phyloP scores from a whole-genome alignment of 441 rosid species.

The Populus trichocarpa region DNA sequence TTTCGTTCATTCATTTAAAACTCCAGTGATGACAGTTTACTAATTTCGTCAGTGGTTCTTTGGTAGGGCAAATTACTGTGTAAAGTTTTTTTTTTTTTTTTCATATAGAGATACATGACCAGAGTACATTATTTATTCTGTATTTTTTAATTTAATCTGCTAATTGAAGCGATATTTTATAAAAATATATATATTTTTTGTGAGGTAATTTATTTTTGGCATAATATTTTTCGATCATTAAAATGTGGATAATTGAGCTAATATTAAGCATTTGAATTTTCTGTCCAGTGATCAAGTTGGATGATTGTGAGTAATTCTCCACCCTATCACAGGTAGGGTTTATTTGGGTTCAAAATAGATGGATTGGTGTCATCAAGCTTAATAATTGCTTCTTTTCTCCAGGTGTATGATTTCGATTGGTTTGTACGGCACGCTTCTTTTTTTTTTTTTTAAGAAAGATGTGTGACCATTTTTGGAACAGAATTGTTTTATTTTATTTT shows the following conservation, averaged over 20 bases:
- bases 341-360: not conserved
- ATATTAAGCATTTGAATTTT: not conserved
- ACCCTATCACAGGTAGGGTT: not conserved
- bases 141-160: too few species aligned
- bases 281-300: not conserved
- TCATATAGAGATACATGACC: not conserved
- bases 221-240: too few species aligned
- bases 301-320: not conserved
- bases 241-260: not conserved
- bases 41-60: not conserved
- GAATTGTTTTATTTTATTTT: not conserved
- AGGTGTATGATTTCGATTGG: not conserved
- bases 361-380: not conserved
- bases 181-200: too few species aligned
- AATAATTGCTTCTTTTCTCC: not conserved
- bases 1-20: not conserved
- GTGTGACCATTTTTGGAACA: not conserved
- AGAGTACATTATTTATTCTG: not conserved
- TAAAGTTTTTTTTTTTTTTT: not conserved
- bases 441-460: too few species aligned
- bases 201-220: too few species aligned
- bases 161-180: too few species aligned
- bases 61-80: not conserved
- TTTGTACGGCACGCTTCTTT: too few species aligned
- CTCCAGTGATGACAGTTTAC: too few species aligned